Evolutionary conservation across 2,329 filamentous ascomycete species (phyloP).

Genomic region (Fusarium sp.): DNA sequence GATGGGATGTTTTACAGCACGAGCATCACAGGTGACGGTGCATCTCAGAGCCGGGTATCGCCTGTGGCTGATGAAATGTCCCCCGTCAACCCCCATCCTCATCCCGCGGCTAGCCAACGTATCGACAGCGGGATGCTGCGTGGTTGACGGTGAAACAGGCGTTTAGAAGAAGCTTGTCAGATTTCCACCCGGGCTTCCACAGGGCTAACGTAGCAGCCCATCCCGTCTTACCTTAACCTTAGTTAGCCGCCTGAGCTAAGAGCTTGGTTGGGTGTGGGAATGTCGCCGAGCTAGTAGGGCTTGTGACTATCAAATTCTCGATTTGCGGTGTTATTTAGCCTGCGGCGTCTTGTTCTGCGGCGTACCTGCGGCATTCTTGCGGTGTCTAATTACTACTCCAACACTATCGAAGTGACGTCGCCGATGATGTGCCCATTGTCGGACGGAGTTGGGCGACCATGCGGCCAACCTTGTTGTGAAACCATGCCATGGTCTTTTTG

Average conservation of each 20-base stretch:
- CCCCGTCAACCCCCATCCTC: background rate
- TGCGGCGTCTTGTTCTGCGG: slow-evolving; percentile 24
- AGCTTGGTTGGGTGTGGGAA: no score
- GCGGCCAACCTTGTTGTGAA: slow-evolving; percentile 14
- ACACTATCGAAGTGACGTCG: no score
- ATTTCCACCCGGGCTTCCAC: no score
- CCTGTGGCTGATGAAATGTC: slow-evolving; percentile 19
- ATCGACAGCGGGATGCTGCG: no score
- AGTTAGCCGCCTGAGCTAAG: no score
- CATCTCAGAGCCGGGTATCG: slow-evolving; percentile 30
- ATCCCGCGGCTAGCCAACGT: slow-evolving; percentile 10
- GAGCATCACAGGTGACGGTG: slow-evolving; percentile 14
- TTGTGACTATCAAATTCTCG: no score
- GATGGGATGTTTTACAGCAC: slow-evolving; percentile 39
- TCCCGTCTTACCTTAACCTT: no score
- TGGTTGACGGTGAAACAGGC: no score
- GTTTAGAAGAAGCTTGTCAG: no score
- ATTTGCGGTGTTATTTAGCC: no score
- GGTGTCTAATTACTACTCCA: slow-evolving; percentile 5
- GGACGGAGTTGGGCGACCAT: slow-evolving; percentile 33
- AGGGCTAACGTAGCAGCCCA: no score
- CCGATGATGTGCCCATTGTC: slow-evolving; percentile 40
- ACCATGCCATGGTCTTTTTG: slow-evolving; percentile 27
- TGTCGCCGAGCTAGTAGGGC: no score
- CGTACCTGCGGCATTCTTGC: background rate